Conservation (phyloP, 1,284 basidiomycete species). For the Anthracocystis setariae region DNA sequence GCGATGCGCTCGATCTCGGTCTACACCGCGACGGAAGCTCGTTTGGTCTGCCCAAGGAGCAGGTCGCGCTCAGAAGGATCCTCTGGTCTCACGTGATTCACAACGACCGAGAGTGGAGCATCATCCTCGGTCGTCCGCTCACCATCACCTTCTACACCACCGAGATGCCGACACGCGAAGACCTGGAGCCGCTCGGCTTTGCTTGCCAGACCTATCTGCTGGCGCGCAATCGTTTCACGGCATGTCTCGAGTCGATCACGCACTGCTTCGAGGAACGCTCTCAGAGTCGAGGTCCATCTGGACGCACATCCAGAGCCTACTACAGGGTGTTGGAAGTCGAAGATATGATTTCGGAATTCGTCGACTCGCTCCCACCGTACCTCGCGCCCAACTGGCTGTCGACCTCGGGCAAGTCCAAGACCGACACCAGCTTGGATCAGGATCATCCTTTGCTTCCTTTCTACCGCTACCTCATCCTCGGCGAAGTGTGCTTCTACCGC, state of each 20-base stretch:
- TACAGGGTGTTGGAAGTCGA: slow-evolving; percentile 47
- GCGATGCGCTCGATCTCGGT: slow-evolving; percentile 44
- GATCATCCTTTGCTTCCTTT: slow-evolving; percentile 46
- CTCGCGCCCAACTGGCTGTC: slow-evolving; percentile 42
- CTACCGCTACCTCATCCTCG: slow-evolving; percentile 46
- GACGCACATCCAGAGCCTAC: slow-evolving; percentile 39
- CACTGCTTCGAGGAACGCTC: slow-evolving; percentile 49
- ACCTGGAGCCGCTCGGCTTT: slow-evolving; percentile 44
- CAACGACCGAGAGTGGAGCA: slow-evolving; percentile 51
- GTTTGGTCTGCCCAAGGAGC: slow-evolving; percentile 47
- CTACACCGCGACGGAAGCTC: slow-evolving; percentile 46
- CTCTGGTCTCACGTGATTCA: slow-evolving; percentile 53
- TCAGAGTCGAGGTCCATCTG: slow-evolving; percentile 22
- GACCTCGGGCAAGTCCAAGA: slow-evolving; percentile 29
- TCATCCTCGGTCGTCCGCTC: slow-evolving; percentile 46
- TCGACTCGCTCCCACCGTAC: slow-evolving; percentile 46
- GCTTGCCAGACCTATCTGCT: slow-evolving; percentile 46
- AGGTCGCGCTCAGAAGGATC: slow-evolving; percentile 38
- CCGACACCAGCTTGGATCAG: slow-evolving; percentile 43
- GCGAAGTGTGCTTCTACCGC: slow-evolving; percentile 49
- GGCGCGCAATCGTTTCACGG: slow-evolving; percentile 40
- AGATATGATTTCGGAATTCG: slow-evolving; percentile 47
- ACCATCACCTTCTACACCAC: slow-evolving; percentile 48
- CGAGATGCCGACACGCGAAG: slow-evolving; percentile 46
- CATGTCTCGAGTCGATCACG: slow-evolving; percentile 45